These are phyloP conservation scores for Przewalskia tangutica DNA, from an alignment of 257 asterid species.

Conservation along the genomic window DNA sequence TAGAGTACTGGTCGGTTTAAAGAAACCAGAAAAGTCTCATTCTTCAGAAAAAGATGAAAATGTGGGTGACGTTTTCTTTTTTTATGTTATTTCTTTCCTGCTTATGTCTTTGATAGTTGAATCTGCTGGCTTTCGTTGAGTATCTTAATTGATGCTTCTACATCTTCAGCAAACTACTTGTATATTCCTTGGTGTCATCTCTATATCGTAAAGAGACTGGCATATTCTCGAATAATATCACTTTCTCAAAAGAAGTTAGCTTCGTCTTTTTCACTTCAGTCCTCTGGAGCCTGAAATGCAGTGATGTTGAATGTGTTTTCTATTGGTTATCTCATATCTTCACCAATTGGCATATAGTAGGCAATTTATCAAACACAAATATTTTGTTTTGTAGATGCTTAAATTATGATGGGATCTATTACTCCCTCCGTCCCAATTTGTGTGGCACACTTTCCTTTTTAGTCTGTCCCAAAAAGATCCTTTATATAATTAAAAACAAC, in stretches of 20 bases:
- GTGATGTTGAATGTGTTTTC: not conserved
- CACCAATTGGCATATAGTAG: not conserved
- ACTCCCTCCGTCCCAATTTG: too few species aligned
- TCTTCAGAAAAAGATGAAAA: slow-evolving; percentile 52
- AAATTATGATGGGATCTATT: not conserved
- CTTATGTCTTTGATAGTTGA: not conserved
- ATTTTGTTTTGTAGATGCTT: not conserved
- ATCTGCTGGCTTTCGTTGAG: not conserved
- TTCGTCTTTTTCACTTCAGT: not conserved
- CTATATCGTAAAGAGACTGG: not conserved
- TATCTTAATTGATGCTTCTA: not conserved
- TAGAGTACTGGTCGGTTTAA: slow-evolving; percentile 67
- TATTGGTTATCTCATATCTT: not conserved
- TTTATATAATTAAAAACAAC: too few species aligned
- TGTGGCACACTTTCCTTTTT: too few species aligned
- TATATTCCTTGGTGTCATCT: not conserved
- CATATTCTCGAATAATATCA: not conserved
- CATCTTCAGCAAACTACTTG: not conserved
- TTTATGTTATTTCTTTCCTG: not conserved
- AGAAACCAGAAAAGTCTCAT: slow-evolving; percentile 62
- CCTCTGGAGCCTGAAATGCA: not conserved
- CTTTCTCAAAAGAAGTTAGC: not conserved
- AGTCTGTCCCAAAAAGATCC: too few species aligned
- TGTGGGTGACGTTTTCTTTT: slow-evolving; percentile 33
- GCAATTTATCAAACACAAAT: not conserved